Percentiles rank a stretch among this genome's conserved stretches.
Conservation (phyloP, 1,284 basidiomycete genomes). For the Ganoderma lingzhi region DNA sequence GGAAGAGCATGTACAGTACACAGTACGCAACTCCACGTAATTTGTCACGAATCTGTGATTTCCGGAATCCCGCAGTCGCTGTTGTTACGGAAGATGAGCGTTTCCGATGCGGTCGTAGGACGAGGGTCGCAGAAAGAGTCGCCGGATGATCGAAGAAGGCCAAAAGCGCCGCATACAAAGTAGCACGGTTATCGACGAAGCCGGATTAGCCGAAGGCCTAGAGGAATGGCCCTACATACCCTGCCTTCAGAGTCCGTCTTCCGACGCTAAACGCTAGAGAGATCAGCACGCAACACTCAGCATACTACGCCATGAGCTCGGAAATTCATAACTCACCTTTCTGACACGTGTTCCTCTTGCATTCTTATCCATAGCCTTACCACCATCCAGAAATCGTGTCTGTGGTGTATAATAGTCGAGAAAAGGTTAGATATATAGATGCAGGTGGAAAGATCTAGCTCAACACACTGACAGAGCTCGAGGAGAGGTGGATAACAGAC, state of each 20-base stretch:
- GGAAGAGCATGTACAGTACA: not conserved
- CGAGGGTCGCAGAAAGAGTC: not conserved
- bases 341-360: not conserved
- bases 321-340: no score
- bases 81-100: not conserved
- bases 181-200: not conserved
- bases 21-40: constrained; percentile 3
- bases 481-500: not conserved
- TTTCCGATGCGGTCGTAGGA: not conserved
- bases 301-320: not conserved
- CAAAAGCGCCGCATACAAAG: not conserved
- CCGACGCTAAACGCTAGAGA: not conserved
- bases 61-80: not conserved
- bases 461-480: not conserved
- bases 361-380: not conserved
- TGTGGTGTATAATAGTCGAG: not conserved
- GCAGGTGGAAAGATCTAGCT: not conserved
- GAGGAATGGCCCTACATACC: not conserved
- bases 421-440: not conserved
- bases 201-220: not conserved
- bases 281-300: constrained; percentile 1
- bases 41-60: not conserved
- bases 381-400: not conserved
- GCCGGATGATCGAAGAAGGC: not conserved
- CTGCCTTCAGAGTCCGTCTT: not conserved